Percentiles rank a stretch among this genome's conserved stretches.
Evolutionary conservation across 1,284 basidiomycete species (phyloP).

Genomic region (Leccinum fuscescens): DNA sequence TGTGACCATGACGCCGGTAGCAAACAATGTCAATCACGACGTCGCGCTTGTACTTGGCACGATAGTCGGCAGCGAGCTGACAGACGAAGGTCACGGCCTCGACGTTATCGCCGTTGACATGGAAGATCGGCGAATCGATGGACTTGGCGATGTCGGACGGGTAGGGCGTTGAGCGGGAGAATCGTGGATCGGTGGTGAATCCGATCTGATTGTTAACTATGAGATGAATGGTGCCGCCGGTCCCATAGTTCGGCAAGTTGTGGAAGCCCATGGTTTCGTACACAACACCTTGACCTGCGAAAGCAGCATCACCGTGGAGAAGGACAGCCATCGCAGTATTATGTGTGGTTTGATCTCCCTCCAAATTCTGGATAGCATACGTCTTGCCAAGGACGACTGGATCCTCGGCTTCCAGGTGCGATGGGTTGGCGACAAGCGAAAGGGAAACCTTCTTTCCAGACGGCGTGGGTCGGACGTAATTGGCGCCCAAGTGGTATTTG

Average conservation of each 20-base stretch:
- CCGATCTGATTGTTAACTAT: conserved; percentile 99
- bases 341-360: conserved; percentile 78
- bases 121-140: conserved; percentile 99
- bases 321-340: conserved; percentile 90
- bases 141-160: conserved; percentile 99
- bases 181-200: conserved; percentile 98
- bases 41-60: conserved; percentile 98
- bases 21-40: conserved; percentile 99
- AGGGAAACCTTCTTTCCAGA: conserved; percentile 97
- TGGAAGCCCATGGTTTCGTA: conserved; percentile 99
- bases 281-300: conserved; percentile 97
- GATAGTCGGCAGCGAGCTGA: conserved; percentile 96
- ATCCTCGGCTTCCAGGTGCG: conserved; percentile 96
- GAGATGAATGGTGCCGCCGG: conserved; percentile 96
- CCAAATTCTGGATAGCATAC: conserved; percentile 93
- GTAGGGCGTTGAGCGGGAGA: conserved; percentile 97
- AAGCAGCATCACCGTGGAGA: conserved; percentile 97
- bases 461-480: conserved; percentile 97
- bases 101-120: conserved; percentile 98
- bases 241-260: conserved; percentile 92
- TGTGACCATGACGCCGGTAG: conserved; percentile 98
- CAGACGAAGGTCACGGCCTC: conserved; percentile 99
- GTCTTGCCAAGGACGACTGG: conserved; percentile 98
- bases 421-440: conserved; percentile 98
- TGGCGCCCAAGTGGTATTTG: conserved; percentile 99